These are phyloP conservation scores for Candida khao-thaluensis DNA, from an alignment of 805 yeast species.

Conservation along the genomic window DNA sequence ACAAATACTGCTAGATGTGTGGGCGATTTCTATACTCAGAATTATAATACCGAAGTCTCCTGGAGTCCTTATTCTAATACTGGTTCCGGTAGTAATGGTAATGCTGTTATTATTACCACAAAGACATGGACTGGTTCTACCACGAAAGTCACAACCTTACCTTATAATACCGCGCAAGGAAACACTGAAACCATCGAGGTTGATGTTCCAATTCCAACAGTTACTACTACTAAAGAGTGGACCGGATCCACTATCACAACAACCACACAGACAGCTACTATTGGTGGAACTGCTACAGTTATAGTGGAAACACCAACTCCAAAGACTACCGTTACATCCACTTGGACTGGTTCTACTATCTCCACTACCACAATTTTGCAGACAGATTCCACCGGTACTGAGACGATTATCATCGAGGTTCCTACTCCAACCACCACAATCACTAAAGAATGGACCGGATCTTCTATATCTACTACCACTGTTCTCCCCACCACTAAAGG, in stretches of 20 bases:
- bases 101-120: constrained; percentile 16
- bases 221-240: constrained; percentile 13
- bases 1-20: background rate
- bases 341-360: constrained; percentile 10
- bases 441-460: constrained; percentile 16
- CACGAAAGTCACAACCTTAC: constrained; percentile 20
- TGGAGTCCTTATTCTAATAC: constrained; percentile 1
- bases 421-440: constrained; percentile 20
- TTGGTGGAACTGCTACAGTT: constrained; percentile 14
- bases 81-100: constrained; percentile 17
- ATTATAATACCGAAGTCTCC: background rate
- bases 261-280: constrained; percentile 9
- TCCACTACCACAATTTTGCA: constrained; percentile 8
- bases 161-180: constrained; percentile 9
- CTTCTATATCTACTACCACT: constrained; percentile 10
- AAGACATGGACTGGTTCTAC: constrained; percentile 22
- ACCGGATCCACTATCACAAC: constrained; percentile 15
- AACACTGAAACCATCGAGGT: constrained; percentile 24
- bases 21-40: background rate
- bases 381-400: constrained; percentile 17
- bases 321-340: constrained; percentile 16
- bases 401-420: constrained; percentile 20
- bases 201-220: constrained; percentile 21
- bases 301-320: constrained; percentile 20
- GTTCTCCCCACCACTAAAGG: constrained; percentile 11